A percentile compares a stretch with the other conserved stretches of the same genome.
phyloP scores from a whole-genome alignment of 495 filamentous ascomycete genomes.

The Penicillium samsonianum region DNA sequence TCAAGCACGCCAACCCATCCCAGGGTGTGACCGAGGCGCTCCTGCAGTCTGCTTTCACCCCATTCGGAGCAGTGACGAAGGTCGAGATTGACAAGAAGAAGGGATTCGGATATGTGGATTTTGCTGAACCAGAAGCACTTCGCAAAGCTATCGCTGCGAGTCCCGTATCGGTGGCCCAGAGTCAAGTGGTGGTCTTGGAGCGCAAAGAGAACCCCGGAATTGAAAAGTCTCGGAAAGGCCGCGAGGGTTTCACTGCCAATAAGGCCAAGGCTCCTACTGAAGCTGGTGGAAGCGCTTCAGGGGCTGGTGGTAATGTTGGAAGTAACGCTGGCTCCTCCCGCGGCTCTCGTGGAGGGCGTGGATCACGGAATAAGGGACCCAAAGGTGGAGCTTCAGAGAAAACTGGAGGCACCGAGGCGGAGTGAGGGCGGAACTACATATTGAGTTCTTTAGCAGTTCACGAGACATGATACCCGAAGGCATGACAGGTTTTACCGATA shows the following conservation, averaged over 20 bases:
- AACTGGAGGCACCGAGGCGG: constrained; percentile 21
- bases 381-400: constrained; percentile 25
- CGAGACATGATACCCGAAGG: constrained; percentile 16
- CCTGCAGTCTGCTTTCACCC: constrained; percentile 68
- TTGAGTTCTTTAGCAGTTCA: constrained; percentile 8
- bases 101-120: constrained; percentile 89
- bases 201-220: constrained; percentile 57
- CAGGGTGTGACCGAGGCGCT: constrained; percentile 84
- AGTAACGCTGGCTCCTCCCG: constrained; percentile 38
- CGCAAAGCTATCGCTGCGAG: constrained; percentile 79
- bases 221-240: constrained; percentile 44
- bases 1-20: constrained; percentile 89
- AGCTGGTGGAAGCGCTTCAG: neutral
- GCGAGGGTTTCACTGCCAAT: constrained; percentile 25
- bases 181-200: constrained; percentile 83
- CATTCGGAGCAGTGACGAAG: constrained; percentile 68
- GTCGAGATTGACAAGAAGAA: constrained; percentile 93
- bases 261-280: constrained; percentile 9
- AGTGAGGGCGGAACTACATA: neutral
- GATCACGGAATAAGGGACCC: constrained; percentile 34
- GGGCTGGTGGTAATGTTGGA: constrained; percentile 4
- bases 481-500: neutral
- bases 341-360: constrained; percentile 39
- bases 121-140: constrained; percentile 67
- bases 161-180: constrained; percentile 77